Evolutionary conservation across 192 early-diverging fungal genomes (phyloP).

Genomic region (Backusella liffmaniae): DNA sequence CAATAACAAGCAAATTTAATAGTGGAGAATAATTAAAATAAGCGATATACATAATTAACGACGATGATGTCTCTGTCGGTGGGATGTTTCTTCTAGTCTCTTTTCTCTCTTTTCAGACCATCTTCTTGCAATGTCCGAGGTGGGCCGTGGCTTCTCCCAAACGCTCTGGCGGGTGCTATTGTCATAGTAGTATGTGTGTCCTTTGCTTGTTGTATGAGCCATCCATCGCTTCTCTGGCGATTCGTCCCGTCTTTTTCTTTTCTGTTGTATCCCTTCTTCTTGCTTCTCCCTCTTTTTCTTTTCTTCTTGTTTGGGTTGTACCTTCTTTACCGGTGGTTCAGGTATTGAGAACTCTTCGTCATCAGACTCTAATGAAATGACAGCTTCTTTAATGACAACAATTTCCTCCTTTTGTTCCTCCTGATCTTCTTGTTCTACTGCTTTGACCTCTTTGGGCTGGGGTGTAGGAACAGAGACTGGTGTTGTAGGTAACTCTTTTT

Average conservation of each 20-base stretch:
- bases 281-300: not conserved
- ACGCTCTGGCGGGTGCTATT: not conserved
- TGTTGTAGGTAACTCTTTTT: not conserved
- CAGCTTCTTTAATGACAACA: not conserved
- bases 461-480: not conserved
- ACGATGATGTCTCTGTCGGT: not conserved
- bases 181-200: not conserved
- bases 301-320: not conserved
- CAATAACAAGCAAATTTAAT: not conserved
- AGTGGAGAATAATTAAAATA: not conserved
- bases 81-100: not conserved
- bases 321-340: not conserved
- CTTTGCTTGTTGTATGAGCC: not conserved
- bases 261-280: not conserved
- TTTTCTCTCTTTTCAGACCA: slow-evolving; percentile 1
- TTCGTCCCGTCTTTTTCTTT: not conserved
- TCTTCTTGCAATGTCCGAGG: not conserved
- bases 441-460: not conserved
- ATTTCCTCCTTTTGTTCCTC: not conserved
- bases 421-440: not conserved
- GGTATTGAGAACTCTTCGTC: slow-evolving; percentile 1
- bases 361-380: not conserved
- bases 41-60: not conserved
- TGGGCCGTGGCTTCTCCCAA: not conserved
- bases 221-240: not conserved